Evolutionary conservation across 306 rosid species (phyloP).

Genomic region (Rosa multiflora): DNA sequence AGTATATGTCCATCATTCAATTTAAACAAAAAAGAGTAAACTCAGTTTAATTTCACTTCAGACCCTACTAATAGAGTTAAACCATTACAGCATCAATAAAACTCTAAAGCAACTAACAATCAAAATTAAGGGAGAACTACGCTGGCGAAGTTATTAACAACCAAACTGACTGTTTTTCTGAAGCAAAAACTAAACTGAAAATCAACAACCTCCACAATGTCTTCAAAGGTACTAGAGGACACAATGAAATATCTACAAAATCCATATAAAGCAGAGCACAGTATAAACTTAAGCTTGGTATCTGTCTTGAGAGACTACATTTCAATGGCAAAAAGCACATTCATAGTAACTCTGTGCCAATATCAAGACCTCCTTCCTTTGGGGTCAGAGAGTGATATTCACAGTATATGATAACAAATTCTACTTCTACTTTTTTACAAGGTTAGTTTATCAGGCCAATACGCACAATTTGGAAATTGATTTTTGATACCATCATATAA

Average conservation of each 20-base stretch:
- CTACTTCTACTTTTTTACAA: background rate
- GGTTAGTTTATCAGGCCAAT: background rate
- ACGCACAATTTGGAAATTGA: background rate
- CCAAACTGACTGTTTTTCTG: background rate
- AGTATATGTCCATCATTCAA: conserved; percentile 17
- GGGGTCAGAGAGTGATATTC: background rate
- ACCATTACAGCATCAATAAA: background rate
- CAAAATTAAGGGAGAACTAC: background rate
- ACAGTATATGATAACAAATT: background rate
- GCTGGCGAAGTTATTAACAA: background rate
- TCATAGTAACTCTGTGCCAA: background rate
- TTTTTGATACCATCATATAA: background rate
- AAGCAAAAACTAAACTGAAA: background rate
- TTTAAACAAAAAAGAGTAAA: background rate
- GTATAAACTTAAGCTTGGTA: background rate
- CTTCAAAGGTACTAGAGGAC: background rate
- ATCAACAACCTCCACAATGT: background rate
- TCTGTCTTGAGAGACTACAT: background rate
- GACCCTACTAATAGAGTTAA: background rate
- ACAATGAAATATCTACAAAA: background rate
- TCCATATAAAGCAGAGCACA: background rate
- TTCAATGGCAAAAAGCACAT: background rate
- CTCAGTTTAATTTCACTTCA: background rate
- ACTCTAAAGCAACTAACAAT: background rate
- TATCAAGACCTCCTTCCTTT: background rate